Evolutionary conservation across 2,329 filamentous ascomycete species (phyloP).

Genomic region (Neonectria ditissima): DNA sequence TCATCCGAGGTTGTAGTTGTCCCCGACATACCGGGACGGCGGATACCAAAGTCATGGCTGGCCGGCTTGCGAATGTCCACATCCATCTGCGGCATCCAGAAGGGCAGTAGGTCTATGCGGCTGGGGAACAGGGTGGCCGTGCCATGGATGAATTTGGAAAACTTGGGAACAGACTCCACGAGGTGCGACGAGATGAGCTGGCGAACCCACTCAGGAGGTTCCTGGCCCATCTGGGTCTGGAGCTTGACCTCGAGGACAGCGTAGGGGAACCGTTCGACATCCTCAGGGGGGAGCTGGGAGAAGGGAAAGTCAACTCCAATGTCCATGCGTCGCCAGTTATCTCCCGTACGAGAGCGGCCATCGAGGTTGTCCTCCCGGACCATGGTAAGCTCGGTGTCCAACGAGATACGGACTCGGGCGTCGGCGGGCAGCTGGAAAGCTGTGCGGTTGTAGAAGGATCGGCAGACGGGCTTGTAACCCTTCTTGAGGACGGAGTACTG

Average conservation of each 20-base stretch:
- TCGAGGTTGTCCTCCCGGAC: constrained; percentile 94
- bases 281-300: constrained; percentile 84
- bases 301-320: constrained; percentile 98
- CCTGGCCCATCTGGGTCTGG: constrained; percentile 94
- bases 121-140: constrained; percentile 88
- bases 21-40: constrained; percentile 79
- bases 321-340: constrained; percentile 97
- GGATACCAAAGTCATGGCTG: constrained; percentile 90
- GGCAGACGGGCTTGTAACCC: constrained; percentile 87
- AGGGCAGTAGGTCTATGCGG: constrained; percentile 90
- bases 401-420: constrained; percentile 93
- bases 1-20: constrained; percentile 83
- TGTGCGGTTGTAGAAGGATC: constrained; percentile 98
- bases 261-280: constrained; percentile 93
- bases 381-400: constrained; percentile 97
- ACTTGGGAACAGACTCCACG: constrained; percentile 98
- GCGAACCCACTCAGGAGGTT: constrained; percentile 95
- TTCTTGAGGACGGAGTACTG: constrained; percentile 93
- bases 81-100: constrained; percentile 99
- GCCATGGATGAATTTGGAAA: constrained; percentile 99
- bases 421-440: constrained; percentile 98
- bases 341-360: constrained; percentile 77
- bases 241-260: constrained; percentile 97
- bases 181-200: constrained; percentile 93
- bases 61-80: constrained; percentile 95